phyloP scores from a whole-genome alignment of 1,284 basidiomycete genomes.

The Microbotryum violaceum region DNA sequence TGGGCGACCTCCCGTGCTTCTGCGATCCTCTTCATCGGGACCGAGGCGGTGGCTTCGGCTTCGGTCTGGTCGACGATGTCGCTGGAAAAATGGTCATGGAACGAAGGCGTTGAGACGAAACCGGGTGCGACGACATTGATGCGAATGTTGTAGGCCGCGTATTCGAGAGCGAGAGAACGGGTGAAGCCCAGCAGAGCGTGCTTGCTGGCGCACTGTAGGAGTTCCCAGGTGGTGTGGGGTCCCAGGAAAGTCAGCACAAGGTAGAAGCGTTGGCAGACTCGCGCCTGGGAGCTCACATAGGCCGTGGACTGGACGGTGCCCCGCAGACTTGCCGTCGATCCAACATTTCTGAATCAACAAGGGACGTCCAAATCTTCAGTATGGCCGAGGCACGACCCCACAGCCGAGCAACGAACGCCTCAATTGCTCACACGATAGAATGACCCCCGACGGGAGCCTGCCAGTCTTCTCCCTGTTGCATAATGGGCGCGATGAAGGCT shows the following conservation, averaged over 20 bases:
- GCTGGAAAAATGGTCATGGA: background rate
- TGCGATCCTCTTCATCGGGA: constrained; percentile 22
- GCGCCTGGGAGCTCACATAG: constrained; percentile 6
- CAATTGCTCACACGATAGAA: constrained; percentile 17
- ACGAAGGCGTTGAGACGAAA: background rate
- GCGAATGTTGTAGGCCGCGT: constrained; percentile 9
- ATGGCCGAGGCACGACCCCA: background rate
- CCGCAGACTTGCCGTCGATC: constrained; percentile 14
- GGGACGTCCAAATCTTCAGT: too few relatives aligned
- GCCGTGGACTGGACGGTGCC: constrained; percentile 8
- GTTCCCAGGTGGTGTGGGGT: background rate
- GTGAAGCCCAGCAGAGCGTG: constrained; percentile 28
- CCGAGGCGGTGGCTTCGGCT: constrained; percentile 1
- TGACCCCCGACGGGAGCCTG: constrained; percentile 13
- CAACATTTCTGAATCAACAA: constrained; percentile 14
- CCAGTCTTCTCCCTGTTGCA: background rate
- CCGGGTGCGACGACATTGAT: constrained; percentile 30
- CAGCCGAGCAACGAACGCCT: background rate
- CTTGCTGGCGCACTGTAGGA: constrained; percentile 25
- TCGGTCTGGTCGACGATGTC: constrained; percentile 4
- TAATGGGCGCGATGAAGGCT: constrained; percentile 5
- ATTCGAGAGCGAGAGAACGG: constrained; percentile 19
- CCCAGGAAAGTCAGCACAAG: background rate
- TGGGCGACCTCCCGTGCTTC: constrained; percentile 24
- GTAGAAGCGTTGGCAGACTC: background rate